These are phyloP conservation scores for Talaromyces sp. DNA, from an alignment of 2,329 filamentous ascomycete genomes.

Conservation along the genomic window DNA sequence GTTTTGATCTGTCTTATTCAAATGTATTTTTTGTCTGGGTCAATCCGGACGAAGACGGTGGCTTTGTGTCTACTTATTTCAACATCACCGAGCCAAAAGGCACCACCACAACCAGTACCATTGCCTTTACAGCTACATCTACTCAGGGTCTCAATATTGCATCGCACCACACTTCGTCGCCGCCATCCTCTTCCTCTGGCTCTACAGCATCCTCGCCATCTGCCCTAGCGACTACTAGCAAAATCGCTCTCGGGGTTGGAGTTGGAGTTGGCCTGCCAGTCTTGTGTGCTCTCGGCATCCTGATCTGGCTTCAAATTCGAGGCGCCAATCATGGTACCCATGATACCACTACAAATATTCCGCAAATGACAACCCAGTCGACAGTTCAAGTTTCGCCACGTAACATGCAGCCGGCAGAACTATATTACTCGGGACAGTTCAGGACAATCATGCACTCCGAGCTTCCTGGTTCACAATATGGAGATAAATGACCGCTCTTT, in stretches of 20 bases:
- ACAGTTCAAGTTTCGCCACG: no score
- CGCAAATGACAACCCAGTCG: no score
- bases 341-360: no score
- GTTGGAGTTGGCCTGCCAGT: constrained; percentile 13
- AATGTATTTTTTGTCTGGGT: constrained; percentile 23
- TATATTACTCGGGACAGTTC: no score
- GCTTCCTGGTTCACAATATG: no score
- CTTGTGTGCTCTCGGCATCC: background rate
- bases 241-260: constrained; percentile 16
- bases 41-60: constrained; percentile 11
- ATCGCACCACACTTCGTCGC: background rate
- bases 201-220: no score
- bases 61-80: constrained; percentile 17
- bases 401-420: no score
- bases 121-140: background rate
- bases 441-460: no score
- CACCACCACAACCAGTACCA: background rate
- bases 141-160: background rate
- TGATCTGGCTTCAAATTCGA: background rate
- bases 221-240: constrained; percentile 1
- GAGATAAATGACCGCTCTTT: no score
- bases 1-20: constrained; percentile 15
- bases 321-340: no score
- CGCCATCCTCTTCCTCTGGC: background rate
- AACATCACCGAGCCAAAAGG: constrained; percentile 18